Evolutionary conservation across 2,329 filamentous ascomycete species (phyloP), one percentile per base, ranked within the genome.

Genomic region (Apiospora malaysiana): DNA sequence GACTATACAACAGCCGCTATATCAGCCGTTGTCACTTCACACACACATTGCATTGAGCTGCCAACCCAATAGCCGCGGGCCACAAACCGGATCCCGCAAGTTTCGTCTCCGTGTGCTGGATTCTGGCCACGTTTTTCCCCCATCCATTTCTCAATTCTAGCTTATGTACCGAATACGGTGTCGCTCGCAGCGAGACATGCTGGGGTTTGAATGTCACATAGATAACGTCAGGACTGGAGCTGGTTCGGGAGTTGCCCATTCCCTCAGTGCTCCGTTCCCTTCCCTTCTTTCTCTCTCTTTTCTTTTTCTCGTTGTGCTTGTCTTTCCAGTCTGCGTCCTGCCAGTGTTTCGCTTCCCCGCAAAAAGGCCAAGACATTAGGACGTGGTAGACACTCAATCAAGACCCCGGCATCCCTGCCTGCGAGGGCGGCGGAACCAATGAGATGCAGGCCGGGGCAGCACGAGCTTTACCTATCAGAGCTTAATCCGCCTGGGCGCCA

Each of bases 401-500:
- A 5, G 14, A 63, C 21, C 56, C 56, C n/a, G 56, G 56, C 8
- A 63, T 37, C 32, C 56, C 56, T 63, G 56, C 21, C 8, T 40
- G n/a, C 18, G 3, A 18, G 23, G 3, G 14, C 2, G 21, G 14
- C 32, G 46, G 47, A 32, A 25, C 66, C 66, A 56, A 68, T 68
- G 21, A 49, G 32, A 23, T 25, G 16, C 67, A 25, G 46, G 46
- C 10, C 67, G 27, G 16, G 16, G 16, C 27, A 51, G 21, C 67
- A 21, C 45, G 65, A 67, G 65, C 65, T 51, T 68, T 68, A 46
- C 46, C 67, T 68, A 68, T 42, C 46, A 25, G n/a, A 49, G 67
- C 47, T 56, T 68, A 68, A 68, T 42, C 45, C 9, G 67, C 23
- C 67, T 68, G 32, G 67, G 67, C 67, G 37, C 47, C 56, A 63